phyloP scores from a whole-genome alignment of 129 eudicot species.

The Ambrosia artemisiifolia region DNA sequence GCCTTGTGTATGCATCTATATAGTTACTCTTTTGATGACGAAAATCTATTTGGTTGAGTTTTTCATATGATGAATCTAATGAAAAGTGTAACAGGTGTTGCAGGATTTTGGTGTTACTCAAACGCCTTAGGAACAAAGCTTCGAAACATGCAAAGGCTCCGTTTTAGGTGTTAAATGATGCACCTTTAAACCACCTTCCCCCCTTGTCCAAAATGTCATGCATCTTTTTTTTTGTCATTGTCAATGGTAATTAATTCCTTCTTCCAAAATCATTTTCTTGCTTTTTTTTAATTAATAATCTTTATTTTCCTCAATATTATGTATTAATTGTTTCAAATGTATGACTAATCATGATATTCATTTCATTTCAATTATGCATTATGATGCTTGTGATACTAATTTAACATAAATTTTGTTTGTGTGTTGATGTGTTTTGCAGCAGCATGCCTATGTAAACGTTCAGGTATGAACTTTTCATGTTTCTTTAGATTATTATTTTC shows the following conservation, averaged over 20 bases:
- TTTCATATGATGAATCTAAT: conserved; percentile 4
- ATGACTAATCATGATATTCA: neutral
- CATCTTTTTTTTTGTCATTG: conserved; percentile 21
- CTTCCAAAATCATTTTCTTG: conserved; percentile 7
- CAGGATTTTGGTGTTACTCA: conserved; percentile 49
- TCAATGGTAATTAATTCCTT: conserved; percentile 8
- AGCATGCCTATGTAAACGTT: conserved; percentile 28
- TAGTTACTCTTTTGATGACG: neutral
- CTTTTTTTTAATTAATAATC: neutral
- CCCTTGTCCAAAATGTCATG: conserved; percentile 36
- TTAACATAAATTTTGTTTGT: neutral
- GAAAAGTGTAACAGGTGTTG: neutral
- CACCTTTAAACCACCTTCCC: conserved; percentile 19
- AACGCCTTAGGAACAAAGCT: conserved; percentile 46
- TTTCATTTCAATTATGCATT: neutral
- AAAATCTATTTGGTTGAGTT: neutral
- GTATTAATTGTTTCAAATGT: conserved; percentile 5
- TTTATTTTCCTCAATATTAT: neutral
- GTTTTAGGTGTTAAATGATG: conserved; percentile 34
- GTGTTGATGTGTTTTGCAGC: conserved; percentile 15
- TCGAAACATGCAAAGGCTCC: conserved; percentile 51
- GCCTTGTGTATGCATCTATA: conserved; percentile 1
- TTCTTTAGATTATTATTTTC: neutral
- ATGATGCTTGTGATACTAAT: conserved; percentile 1
- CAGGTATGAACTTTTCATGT: conserved; percentile 26